Evolutionary conservation across 2,329 filamentous ascomycete genomes (phyloP), one percentile per base, ranked within the genome.

Genomic region (Sclerotinia minor): DNA sequence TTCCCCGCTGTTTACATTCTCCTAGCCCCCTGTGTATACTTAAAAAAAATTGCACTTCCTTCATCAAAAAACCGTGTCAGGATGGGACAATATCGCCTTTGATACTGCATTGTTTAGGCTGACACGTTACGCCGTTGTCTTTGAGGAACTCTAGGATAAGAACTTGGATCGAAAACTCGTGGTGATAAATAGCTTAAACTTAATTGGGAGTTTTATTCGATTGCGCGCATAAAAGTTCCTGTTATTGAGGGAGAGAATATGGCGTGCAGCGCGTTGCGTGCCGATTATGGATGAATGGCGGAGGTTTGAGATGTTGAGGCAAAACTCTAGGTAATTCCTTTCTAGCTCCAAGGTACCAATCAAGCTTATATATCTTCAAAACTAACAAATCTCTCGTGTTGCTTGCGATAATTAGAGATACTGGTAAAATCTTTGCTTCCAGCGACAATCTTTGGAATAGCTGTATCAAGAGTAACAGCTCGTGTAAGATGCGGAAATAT

Each of bases 121-220:
- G 13, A n/a, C 11, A 21, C 5, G 5, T 9, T 19, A 5, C 6
- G 1, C 1, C 1, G 3, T 38, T 4, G 5, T 1, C 2, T 4
- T 41, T 17, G n/a, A 21, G 2, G 35, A 2, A 17, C 15, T 8
- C 0, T 0, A 26, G n/a, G n/a, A 35, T 41, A 19, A 15, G 24
- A 1, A 5, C 21, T 19, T 5, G 3, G 17, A 26, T 44, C 11
- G 29, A 38, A 59, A 2, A 19, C 1, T 45, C 9, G 24, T 19
- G 15, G 2, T 29, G 7, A 29, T 29, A 2, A 24, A 44, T 3
- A 26, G 21, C 13, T 17, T 5, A 8, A 6, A 19, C 3, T 26
- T 24, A n/a, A 24, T 11, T 26, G 54, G 7, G 24, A 6, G 3
- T n/a, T 17, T 19, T 5, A 2, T 3, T 17, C 17, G 4, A 59